Base-by-base conservation (phyloP, 352 stramenopile genomes). In the Globisporangium iwayamae region DNA sequence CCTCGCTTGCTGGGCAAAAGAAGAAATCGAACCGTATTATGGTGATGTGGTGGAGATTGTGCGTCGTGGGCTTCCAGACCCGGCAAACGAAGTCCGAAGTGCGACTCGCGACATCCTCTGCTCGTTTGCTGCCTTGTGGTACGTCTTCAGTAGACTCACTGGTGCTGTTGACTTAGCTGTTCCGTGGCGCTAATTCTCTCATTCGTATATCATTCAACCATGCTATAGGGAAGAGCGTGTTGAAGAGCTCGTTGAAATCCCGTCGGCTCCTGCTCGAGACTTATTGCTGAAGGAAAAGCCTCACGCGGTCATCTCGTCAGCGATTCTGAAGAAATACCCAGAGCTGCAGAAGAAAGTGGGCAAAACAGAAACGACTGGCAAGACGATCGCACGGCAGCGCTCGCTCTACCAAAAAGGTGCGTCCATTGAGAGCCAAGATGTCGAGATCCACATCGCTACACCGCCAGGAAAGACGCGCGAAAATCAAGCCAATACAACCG, bases 1-100 rank as follows among this genome's bases (percentile, higher is more conserved):
- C 30, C 70, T 89, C 5, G 68, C 76, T 11, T 87, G 70, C 46
- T 91, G 84, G 84, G 47, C 46, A 4, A 82, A 81, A 46, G 53
- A 71, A 0, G 80, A 90, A 53, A 63, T 89, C 14, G 56, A 73
- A 48, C 58, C 67, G 4, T 79, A 67, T 48, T 81, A 82, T 56
- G 43, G 53, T 9, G 81, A 88, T n/a, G 46, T 91, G 47, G 48
- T 88, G 20, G 75, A 83, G 4, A 77, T 91, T 0, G 64, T 90
- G 36, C 67, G 62, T 25, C 68, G 66, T 22, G 84, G 76, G 10
- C 60, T 93, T 30, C 60, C 74, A 3, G 77, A 89, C 61, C 69
- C 83, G 6, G 70, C 75, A 3, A 52, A 65, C 0, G 38, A 64
- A 18, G 81, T 91, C 4, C 74, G 84, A 0, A 76, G 75, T 32